phyloP scores from a whole-genome alignment of 176 grass and related monocot species.

The Triticum monococcum region DNA sequence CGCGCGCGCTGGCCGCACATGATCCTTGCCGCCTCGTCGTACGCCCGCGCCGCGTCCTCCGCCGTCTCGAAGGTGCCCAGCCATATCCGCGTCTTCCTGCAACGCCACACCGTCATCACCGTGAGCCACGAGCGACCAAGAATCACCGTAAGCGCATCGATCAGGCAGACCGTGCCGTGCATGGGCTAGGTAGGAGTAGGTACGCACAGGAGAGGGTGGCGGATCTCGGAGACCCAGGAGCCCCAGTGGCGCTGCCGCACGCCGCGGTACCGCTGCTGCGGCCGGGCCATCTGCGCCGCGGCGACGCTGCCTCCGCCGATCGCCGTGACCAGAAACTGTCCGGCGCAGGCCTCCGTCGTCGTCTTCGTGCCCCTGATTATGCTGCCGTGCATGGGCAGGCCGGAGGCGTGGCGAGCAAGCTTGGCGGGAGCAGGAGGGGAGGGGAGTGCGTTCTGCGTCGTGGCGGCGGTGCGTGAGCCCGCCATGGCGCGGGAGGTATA shows the following conservation, averaged over 20 bases:
- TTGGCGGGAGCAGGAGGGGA: background rate
- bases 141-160: background rate
- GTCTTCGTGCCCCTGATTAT: background rate
- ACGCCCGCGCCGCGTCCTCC: conserved; percentile 89
- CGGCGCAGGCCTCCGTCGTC: background rate
- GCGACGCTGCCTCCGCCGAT: background rate
- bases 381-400: background rate
- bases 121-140: background rate
- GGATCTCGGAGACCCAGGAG: conserved; percentile 96
- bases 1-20: conserved; percentile 81
- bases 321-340: background rate
- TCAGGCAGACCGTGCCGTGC: no score
- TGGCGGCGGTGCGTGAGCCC: conserved; percentile 11
- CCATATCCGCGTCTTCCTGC: conserved; percentile 96
- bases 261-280: conserved; percentile 75
- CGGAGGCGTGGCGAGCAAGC: background rate
- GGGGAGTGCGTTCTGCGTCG: background rate
- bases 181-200: background rate
- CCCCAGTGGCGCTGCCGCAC: conserved; percentile 97
- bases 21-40: conserved; percentile 88
- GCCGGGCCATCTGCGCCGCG: conserved; percentile 45
- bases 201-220: conserved; percentile 84
- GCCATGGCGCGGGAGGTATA: conserved; percentile 17
- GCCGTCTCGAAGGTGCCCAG: conserved; percentile 98
- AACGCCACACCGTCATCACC: conserved; percentile 1